Base-by-base conservation (phyloP, 371 early-diverging fungal genomes). In the Mucor lusitanicus region DNA sequence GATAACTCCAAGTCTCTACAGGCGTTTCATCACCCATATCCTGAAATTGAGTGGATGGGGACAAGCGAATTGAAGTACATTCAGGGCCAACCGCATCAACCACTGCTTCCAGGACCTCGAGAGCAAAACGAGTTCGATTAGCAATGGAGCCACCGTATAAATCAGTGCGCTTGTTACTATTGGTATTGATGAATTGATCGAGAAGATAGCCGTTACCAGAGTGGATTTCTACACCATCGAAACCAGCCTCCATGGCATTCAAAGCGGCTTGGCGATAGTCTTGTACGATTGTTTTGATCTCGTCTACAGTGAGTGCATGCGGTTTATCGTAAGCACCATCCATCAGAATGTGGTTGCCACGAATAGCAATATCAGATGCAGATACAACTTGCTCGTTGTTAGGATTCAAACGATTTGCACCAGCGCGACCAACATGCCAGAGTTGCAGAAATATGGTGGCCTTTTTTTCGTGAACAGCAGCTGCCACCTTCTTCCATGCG, bases 121-220 rank as follows among this genome's bases (percentile, higher is more conserved):
- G 33, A 17, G 86, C 54, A 66, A 94, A 82, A 1, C 92, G 83
- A 19, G 78, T 74, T 21, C 94, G 86, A 75, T 94, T 93, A 62
- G 91, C 91, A 40, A 89, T 84, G 0, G 85, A 79, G 2, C 93
- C 92, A 55, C 90, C 92, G 69, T 94, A 96, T 21, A 84, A 66
- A 55, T 70, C 68, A 6, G 64, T 63, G 21, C 65, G 58, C 25
- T 85, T 68, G 80, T 96, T 96, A 35, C 87, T 80, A 32, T 30
- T 50, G 23, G 62, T 61, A 40, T 72, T 71, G 32, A 77, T 57
- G 28, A 91, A 91, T 58, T 88, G 85, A 59, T 85, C 79, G 28
- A 89, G 33, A 44, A 92, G 77, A 70, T 89, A 91, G 1, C 90
- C 89, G 55, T 91, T 85, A 0, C 88, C 90, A 61, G 74, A 83